Evolutionary conservation across 2,329 filamentous ascomycete genomes (phyloP).

Genomic region (Phialophora verrucosa): DNA sequence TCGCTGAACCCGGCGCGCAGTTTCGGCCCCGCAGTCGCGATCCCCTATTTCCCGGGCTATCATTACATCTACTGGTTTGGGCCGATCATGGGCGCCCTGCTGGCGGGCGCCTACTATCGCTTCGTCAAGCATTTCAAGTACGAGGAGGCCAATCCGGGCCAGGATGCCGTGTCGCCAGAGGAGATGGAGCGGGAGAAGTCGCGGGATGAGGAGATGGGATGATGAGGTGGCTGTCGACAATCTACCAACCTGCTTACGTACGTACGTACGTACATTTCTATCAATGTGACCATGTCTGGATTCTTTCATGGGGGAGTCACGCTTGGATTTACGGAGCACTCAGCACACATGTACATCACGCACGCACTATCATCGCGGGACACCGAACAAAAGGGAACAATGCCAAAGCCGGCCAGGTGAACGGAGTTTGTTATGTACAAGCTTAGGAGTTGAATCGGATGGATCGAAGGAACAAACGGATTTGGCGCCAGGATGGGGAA

Average conservation of each 20-base stretch:
- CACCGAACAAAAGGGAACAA: not conserved
- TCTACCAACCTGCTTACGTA: not conserved
- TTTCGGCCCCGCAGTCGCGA: slow-evolving; percentile 54
- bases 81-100: slow-evolving; percentile 51
- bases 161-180: slow-evolving; percentile 54
- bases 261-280: no score
- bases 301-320: not conserved
- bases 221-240: not conserved
- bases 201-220: slow-evolving; percentile 10
- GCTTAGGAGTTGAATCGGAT: no score
- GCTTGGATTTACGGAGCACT: not conserved
- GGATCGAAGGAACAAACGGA: no score
- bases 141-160: slow-evolving; percentile 52
- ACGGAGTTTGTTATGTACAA: no score
- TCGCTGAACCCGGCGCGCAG: slow-evolving; percentile 56
- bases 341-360: not conserved
- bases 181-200: slow-evolving; percentile 22
- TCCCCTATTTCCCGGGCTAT: slow-evolving; percentile 52
- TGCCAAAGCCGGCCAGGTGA: not conserved
- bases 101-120: slow-evolving; percentile 56
- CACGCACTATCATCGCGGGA: not conserved
- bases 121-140: slow-evolving; percentile 54
- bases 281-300: no score
- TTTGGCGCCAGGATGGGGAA: no score
- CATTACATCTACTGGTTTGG: slow-evolving; percentile 50